phyloP scores from a whole-genome alignment of 2,329 filamentous ascomycete genomes.

The Mycosphaerelloides madeirae region DNA sequence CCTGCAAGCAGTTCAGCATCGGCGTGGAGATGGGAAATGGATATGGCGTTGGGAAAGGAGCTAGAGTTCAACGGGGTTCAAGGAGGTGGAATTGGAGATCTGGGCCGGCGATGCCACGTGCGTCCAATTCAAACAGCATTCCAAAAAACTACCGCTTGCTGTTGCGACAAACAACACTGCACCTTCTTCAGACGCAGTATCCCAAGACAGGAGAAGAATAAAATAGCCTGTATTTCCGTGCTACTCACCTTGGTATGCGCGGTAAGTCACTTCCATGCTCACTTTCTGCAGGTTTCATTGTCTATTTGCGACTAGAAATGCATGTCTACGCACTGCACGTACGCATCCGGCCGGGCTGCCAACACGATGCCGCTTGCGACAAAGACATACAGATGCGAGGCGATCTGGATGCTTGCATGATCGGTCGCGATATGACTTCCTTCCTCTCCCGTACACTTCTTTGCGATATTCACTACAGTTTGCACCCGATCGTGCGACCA shows the following conservation, averaged over 20 bases:
- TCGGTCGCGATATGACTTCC: slow-evolving; percentile 8
- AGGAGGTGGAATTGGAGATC: no score
- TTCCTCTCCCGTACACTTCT: not conserved
- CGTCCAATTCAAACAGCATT: slow-evolving; percentile 14
- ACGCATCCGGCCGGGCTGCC: slow-evolving; percentile 10
- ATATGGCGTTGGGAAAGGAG: not conserved
- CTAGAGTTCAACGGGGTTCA: not conserved
- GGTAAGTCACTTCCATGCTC: slow-evolving; percentile 1
- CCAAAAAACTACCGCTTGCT: slow-evolving; percentile 6
- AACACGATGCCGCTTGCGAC: slow-evolving; percentile 2
- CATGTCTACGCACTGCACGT: slow-evolving; percentile 7
- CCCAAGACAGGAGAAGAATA: slow-evolving; percentile 4
- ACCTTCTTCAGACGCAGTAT: not conserved
- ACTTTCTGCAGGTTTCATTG: slow-evolving; percentile 14
- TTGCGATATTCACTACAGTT: not conserved
- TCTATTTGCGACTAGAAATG: slow-evolving; percentile 17
- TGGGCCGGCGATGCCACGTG: slow-evolving; percentile 18
- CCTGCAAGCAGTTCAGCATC: not conserved
- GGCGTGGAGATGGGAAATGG: not conserved
- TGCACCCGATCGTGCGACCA: no score
- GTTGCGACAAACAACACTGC: slow-evolving; percentile 12
- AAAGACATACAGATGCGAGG: slow-evolving; percentile 15
- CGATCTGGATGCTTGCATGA: slow-evolving; percentile 19
- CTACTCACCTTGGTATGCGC: not conserved
- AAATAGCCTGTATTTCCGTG: not conserved